Evolutionary conservation across 2,329 filamentous ascomycete species (phyloP).

Genomic region (Alternaria angustiovoidea): DNA sequence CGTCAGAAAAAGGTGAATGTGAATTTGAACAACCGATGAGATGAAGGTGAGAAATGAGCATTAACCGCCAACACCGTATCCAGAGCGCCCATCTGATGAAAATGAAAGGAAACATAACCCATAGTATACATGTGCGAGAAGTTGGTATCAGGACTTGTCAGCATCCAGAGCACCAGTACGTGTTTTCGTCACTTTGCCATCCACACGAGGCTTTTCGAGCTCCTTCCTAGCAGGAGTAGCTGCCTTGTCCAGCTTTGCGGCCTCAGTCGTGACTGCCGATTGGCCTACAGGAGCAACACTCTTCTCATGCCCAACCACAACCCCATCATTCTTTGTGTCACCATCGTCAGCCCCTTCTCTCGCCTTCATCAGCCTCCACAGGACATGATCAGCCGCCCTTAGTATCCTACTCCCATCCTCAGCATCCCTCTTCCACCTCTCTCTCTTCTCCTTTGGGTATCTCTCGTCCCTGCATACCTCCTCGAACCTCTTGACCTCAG

Average conservation of each 20-base stretch:
- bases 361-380: slow-evolving; percentile 22
- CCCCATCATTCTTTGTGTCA: not conserved
- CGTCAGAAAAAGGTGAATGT: not conserved
- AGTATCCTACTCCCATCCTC: slow-evolving; percentile 34
- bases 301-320: not conserved
- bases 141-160: not conserved
- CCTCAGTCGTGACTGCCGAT: not conserved
- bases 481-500: slow-evolving; percentile 34
- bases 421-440: slow-evolving; percentile 29
- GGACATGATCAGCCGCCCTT: slow-evolving; percentile 25
- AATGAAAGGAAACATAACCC: not conserved
- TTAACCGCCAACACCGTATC: too few species aligned
- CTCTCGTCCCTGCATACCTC: slow-evolving; percentile 9
- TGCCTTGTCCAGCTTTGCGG: not conserved
- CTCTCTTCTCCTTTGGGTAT: slow-evolving; percentile 18
- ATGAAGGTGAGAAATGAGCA: too few species aligned
- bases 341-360: not conserved
- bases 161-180: not conserved
- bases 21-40: not conserved
- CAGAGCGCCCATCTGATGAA: not conserved
- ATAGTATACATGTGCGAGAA: not conserved
- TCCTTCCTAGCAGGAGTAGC: not conserved
- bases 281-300: not conserved
- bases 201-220: not conserved
- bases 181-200: not conserved